Base-by-base conservation (phyloP, 345 rosid genomes). In the Gossypium turneri region DNA sequence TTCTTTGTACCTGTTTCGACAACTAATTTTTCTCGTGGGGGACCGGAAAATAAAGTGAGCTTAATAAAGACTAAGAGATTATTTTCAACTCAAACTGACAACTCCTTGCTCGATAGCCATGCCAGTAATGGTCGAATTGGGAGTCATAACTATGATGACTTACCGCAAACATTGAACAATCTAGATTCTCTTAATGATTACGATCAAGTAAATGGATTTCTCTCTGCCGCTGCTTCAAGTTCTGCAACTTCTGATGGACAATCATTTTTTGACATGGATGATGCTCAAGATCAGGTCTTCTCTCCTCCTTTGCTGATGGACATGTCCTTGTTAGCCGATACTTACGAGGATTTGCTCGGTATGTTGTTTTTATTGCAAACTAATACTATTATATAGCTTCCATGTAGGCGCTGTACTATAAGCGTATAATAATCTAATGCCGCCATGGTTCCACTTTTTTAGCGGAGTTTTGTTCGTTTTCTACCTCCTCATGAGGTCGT, bases 301-400 rank as follows among this genome's bases (percentile, higher is more conserved):
- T 95, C 99, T 8, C 98, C 99, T 60, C 99, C 94, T 82, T 80
- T 95, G 79, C 83, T 95, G 47, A 84, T 92, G 89, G 98, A 95
- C 73, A 82, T 93, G 22, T 85, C 93, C 47, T 67, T 95, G 55
- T 80, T 93, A 71, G 78, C 88, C 2, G 98, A 93, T 80, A 53
- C 94, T 53, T 91, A 90, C 63, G 99, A 95, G 79, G 97, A 95
- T 84, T 86, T 95, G 69, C 89, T 95, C n/a, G 99, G 99, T 95
- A 89, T 72, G 85, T 81, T 77, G 20, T 63, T 63, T 75, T 75
- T 2, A 43, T 60, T 50, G 9, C 65, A 22, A 76, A 34, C 3
- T 66, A 47, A 58, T 77, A 20, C 12, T 41, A 50, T 24, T 73
- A 24, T 41, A 9, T 11, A 20, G 24, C 48, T 16, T 53, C 57